Conservation (phyloP, 306 rosid species). For the Medicago arabica region DNA sequence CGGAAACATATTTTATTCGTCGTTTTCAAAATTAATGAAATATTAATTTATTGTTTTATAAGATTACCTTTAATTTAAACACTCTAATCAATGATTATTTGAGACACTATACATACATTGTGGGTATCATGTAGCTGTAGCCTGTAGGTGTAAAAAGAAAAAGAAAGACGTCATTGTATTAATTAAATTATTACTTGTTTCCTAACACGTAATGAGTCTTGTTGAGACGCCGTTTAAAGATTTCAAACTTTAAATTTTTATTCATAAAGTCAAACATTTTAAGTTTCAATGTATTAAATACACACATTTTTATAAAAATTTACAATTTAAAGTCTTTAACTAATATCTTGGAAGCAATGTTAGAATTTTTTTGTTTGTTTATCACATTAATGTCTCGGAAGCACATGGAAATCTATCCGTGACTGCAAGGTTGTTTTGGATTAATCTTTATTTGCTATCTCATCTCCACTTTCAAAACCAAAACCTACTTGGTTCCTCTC, state of each 20-base stretch:
- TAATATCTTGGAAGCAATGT: too few relatives aligned
- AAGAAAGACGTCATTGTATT: background rate
- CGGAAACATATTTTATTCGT: too few relatives aligned
- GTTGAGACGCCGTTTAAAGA: too few relatives aligned
- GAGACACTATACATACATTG: background rate
- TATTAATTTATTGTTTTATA: too few relatives aligned
- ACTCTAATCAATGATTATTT: background rate
- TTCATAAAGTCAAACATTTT: too few relatives aligned
- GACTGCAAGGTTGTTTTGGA: background rate
- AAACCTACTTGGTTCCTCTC: background rate
- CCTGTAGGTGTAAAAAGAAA: background rate
- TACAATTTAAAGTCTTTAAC: too few relatives aligned
- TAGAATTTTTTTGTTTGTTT: background rate
- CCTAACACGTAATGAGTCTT: background rate
- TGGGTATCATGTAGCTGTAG: conserved; percentile 26
- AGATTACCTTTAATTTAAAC: background rate
- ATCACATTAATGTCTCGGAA: background rate
- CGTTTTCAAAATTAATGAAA: too few relatives aligned
- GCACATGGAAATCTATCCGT: background rate
- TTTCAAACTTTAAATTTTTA: too few relatives aligned
- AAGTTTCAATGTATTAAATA: too few relatives aligned
- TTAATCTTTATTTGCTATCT: background rate
- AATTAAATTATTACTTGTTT: conserved; percentile 27
- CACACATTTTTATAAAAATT: too few relatives aligned
- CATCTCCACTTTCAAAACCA: background rate